Conservation (phyloP, 257 asterid species). For the Fraxinus pennsylvanica region DNA sequence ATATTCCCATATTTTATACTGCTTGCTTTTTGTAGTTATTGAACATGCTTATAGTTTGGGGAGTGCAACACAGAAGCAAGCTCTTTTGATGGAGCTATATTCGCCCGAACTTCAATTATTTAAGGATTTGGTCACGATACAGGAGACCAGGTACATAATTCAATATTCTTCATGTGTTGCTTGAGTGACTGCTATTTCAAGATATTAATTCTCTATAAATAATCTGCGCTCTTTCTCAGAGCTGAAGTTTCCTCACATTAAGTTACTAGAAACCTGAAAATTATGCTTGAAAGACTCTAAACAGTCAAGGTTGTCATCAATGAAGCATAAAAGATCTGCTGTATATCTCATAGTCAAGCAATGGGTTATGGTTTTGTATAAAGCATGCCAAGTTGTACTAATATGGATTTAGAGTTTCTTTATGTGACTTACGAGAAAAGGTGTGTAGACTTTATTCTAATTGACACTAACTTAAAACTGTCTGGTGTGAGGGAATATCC, state of each 20-base stretch:
- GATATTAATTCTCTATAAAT: neutral
- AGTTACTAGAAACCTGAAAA: conserved; percentile 6
- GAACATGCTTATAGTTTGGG: conserved; percentile 86
- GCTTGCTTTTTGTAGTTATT: conserved; percentile 52
- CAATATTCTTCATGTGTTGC: conserved; percentile 6
- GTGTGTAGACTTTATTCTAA: neutral
- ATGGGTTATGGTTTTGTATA: neutral
- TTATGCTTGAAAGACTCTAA: neutral
- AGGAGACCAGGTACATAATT: conserved; percentile 61
- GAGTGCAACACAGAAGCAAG: conserved; percentile 81
- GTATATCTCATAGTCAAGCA: neutral
- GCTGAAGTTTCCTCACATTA: conserved; percentile 14
- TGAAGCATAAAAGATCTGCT: neutral
- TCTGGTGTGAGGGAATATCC: neutral
- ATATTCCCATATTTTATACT: neutral
- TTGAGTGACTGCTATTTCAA: neutral
- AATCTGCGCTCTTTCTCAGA: neutral
- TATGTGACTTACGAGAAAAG: neutral
- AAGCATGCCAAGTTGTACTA: neutral
- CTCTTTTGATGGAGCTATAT: conserved; percentile 80
- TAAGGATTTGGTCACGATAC: conserved; percentile 68
- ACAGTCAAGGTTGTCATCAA: conserved; percentile 3
- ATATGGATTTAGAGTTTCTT: neutral
- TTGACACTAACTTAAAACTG: neutral
- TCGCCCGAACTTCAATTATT: conserved; percentile 87